phyloP scores from a whole-genome alignment of 768 basidiomycete species.

The Psilocybe tampanensis region DNA sequence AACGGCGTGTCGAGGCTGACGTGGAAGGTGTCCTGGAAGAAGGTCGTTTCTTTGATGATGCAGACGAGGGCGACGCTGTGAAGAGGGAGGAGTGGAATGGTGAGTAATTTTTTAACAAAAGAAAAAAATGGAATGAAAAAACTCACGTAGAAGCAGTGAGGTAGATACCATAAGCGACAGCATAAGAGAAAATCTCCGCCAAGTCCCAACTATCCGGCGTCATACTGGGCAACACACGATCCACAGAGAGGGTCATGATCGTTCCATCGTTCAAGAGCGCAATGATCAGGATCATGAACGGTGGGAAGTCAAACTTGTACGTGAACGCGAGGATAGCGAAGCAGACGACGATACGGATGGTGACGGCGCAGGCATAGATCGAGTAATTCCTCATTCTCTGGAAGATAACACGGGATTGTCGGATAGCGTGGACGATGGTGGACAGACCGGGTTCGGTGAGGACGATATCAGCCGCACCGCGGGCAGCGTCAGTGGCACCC shows the following conservation, averaged over 20 bases:
- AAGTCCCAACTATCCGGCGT: conserved; percentile 97
- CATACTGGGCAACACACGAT: conserved; percentile 91
- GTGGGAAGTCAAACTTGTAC: conserved; percentile 98
- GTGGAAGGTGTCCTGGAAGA: conserved; percentile 88
- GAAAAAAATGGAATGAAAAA: conserved; percentile 10
- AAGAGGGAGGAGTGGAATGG: not conserved
- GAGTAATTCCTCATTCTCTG: conserved; percentile 99
- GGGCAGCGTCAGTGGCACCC: conserved; percentile 98
- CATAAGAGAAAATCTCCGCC: conserved; percentile 94
- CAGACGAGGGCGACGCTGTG: conserved; percentile 78
- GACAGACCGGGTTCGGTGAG: conserved; percentile 98
- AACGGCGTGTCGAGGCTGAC: conserved; percentile 50
- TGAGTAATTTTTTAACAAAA: too few relatives aligned
- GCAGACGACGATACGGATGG: conserved; percentile 98
- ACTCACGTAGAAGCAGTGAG: conserved; percentile 88
- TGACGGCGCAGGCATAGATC: conserved; percentile 94
- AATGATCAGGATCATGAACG: conserved; percentile 99
- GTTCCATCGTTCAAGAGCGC: conserved; percentile 97
- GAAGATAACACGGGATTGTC: conserved; percentile 98
- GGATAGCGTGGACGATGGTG: conserved; percentile 98
- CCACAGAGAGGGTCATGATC: conserved; percentile 97
- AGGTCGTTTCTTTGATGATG: conserved; percentile 83
- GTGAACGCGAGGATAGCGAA: conserved; percentile 95
- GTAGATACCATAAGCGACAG: conserved; percentile 94
- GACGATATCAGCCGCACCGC: conserved; percentile 98